Evolutionary conservation across 2,329 filamentous ascomycete genomes (phyloP).

Genomic region (Plectosphaerella plurivora): DNA sequence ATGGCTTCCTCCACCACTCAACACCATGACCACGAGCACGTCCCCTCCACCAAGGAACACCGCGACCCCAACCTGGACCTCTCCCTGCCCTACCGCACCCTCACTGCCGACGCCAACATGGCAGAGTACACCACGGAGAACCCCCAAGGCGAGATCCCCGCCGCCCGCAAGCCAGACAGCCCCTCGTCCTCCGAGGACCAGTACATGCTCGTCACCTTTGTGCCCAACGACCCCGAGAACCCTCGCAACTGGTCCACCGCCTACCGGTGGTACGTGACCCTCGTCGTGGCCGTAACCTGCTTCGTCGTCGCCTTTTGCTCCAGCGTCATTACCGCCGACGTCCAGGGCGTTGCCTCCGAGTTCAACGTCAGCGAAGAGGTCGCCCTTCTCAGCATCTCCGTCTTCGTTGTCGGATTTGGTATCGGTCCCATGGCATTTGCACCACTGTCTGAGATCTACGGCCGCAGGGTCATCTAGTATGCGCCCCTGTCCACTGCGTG

Average conservation of each 20-base stretch:
- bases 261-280: constrained; percentile 80
- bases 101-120: constrained; percentile 56
- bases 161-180: constrained; percentile 6
- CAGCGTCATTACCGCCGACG: constrained; percentile 73
- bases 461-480: constrained; percentile 66
- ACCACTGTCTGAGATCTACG: constrained; percentile 71
- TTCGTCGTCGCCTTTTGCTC: constrained; percentile 70
- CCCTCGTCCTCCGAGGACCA: constrained; percentile 15
- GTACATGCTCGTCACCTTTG: constrained; percentile 60
- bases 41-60: constrained; percentile 22
- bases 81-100: constrained; percentile 62
- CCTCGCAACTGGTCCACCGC: constrained; percentile 81
- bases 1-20: not conserved
- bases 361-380: constrained; percentile 71
- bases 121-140: constrained; percentile 65
- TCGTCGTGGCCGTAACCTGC: constrained; percentile 74
- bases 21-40: constrained; percentile 10
- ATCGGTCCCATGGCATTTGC: constrained; percentile 78
- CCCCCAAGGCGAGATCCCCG: constrained; percentile 54
- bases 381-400: constrained; percentile 63
- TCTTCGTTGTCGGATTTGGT: constrained; percentile 81
- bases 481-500: constrained; percentile 8
- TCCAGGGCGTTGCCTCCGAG: constrained; percentile 56
- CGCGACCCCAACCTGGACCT: constrained; percentile 38
- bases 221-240: constrained; percentile 66